Base-by-base conservation (phyloP, 176 grass and related monocot species). In the Ampelocalamus luodianensis region DNA sequence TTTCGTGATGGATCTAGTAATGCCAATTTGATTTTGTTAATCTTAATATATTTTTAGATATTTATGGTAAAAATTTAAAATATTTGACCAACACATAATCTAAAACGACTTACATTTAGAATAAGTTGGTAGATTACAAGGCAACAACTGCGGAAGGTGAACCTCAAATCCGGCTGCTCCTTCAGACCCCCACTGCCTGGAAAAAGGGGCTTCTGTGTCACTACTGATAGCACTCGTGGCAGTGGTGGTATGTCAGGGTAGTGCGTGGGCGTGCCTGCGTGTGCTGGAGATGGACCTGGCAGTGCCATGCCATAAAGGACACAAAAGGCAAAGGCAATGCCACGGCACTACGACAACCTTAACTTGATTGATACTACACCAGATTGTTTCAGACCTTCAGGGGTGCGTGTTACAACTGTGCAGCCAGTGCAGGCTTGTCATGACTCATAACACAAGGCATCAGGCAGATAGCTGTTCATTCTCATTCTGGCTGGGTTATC, bases 211-310 rank as follows among this genome's bases (percentile, higher is more conserved):
- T 64, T 54, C 16, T 68, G 77, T 85, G 65, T 74, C 64, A 38
- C 73, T 76, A 75, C 62, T 24, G 12, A 38, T 26, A 16, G 68
- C 82, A 15, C 71, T 63, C 72, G 56, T 83, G 79, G 59, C 79
- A n/a, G 46, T 73, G 79, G 74, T 46, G 53, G 53, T 36, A 27
- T 82, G 84, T 24, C 89, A 83, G 78, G n/a, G 61, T 82, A 70
- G 86, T 82, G 86, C 79, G 71, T 78, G 67, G 74, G 79, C 89
- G 89, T 90, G 79, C 74, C 84, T 60, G 88, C 67, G 73, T 24
- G 65, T 46, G 65, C 65, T 24, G 66, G 74, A 40, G 79, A 79
- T 55, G 80, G 80, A 29, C 77, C 88, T 80, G 65, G 51, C 79
- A 73, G 61, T 14, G 53, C 50, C 80, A 82, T 24, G 65, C 8